Percentiles rank a stretch among this genome's conserved stretches.
Evolutionary conservation across 1,139 yeast genomes (phyloP).

Genomic region (Citeromyces hawaiiensis): DNA sequence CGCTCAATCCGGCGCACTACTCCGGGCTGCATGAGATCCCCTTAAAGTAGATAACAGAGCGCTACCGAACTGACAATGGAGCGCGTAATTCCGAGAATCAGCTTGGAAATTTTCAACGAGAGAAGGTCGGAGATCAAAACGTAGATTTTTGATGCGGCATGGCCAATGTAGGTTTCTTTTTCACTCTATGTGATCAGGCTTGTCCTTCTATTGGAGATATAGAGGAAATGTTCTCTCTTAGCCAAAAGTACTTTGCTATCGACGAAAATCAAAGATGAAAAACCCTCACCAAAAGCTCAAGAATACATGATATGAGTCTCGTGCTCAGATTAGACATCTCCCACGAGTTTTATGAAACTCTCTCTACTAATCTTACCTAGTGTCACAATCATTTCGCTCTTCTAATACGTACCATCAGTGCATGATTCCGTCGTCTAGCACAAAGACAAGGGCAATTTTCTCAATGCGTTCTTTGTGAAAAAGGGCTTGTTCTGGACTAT

Average conservation of each 20-base stretch:
- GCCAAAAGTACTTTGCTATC: conserved; percentile 13
- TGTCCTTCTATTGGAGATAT: conserved; percentile 15
- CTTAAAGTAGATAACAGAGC: background rate
- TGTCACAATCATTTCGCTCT: conserved; percentile 8
- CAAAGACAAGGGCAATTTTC: conserved; percentile 46
- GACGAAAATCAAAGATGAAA: conserved; percentile 12
- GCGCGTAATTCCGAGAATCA: conserved; percentile 13
- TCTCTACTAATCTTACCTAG: background rate
- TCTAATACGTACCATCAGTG: conserved; percentile 12
- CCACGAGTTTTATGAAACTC: conserved; percentile 6
- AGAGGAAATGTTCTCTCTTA: conserved; percentile 11
- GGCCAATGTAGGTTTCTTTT: conserved; percentile 15
- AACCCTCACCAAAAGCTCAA: conserved; percentile 14
- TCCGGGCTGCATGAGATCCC: background rate
- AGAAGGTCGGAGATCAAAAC: conserved; percentile 15
- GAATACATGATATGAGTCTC: conserved; percentile 18
- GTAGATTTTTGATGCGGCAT: conserved; percentile 15
- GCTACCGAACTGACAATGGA: background rate
- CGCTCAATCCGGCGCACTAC: background rate
- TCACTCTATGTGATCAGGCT: conserved; percentile 15
- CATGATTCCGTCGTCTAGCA: conserved; percentile 35
- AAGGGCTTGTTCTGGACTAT: conserved; percentile 94
- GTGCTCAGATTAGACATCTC: conserved; percentile 18
- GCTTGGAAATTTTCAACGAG: conserved; percentile 10
- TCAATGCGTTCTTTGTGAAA: conserved; percentile 70